Conservation (phyloP, 2,329 filamentous ascomycete species). For the Talaromyces sp. region DNA sequence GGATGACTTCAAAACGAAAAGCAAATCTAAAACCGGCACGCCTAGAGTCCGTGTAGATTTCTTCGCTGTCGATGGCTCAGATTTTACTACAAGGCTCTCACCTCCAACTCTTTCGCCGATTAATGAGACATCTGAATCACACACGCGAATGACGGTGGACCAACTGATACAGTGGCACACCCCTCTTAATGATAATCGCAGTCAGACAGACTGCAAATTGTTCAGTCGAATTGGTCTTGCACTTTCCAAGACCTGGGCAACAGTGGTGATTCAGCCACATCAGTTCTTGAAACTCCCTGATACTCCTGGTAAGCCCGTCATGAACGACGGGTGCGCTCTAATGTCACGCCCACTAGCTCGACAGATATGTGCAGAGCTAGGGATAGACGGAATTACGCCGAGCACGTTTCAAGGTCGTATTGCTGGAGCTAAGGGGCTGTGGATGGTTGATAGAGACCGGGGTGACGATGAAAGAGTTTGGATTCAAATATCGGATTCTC, state of each 20-base stretch:
- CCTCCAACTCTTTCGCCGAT: slow-evolving; percentile 19
- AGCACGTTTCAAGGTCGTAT: slow-evolving; percentile 55
- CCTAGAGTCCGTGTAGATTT: slow-evolving; percentile 33
- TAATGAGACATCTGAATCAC: slow-evolving; percentile 24
- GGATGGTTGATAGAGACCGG: slow-evolving; percentile 47
- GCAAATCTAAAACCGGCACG: slow-evolving; percentile 20
- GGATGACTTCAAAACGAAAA: slow-evolving; percentile 32
- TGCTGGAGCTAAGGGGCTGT: slow-evolving; percentile 57
- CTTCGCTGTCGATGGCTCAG: slow-evolving; percentile 43
- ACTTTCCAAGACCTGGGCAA: slow-evolving; percentile 41
- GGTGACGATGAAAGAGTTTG: slow-evolving; percentile 38
- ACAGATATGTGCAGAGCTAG: slow-evolving; percentile 42
- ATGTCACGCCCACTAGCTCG: slow-evolving; percentile 51
- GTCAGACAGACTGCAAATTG: slow-evolving; percentile 40
- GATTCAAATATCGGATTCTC: slow-evolving; percentile 54
- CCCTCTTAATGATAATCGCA: slow-evolving; percentile 28
- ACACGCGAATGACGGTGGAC: slow-evolving; percentile 34
- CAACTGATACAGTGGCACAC: slow-evolving; percentile 46
- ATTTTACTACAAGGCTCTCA: slow-evolving; percentile 26
- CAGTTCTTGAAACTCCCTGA: slow-evolving; percentile 36
- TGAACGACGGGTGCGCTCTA: slow-evolving; percentile 51
- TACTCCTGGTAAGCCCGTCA: slow-evolving; percentile 26
- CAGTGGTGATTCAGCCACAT: slow-evolving; percentile 29
- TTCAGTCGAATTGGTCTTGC: slow-evolving; percentile 42
- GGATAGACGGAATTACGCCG: slow-evolving; percentile 40